Base-by-base conservation (phyloP, 306 rosid genomes). In the Erythrophleum fordii region DNA sequence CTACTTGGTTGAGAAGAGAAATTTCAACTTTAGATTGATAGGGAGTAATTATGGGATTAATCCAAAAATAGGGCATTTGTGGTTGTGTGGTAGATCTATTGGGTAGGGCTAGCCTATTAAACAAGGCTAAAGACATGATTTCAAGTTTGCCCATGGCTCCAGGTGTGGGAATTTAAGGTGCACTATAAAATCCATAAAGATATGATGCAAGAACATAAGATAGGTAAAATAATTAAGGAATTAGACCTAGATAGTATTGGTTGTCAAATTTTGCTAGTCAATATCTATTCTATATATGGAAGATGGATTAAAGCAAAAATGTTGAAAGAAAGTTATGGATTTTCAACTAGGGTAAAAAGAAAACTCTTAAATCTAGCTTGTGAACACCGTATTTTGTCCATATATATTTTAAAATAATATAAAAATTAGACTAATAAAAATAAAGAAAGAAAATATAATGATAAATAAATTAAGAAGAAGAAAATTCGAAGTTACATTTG, bases 21-120 rank as follows among this genome's bases (percentile, higher is more conserved):
- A 82, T 28, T 28, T 13, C 22, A 86, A 84, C 65, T 90, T 92
- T 52, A 78, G 77, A 69, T 84, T 85, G 80, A 92, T 92, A 93
- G 75, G 48, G 20, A 82, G 82, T 60, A 81, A 44, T 75, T 88
- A 86, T 78, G 89, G 90, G 42, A 80, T 90, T 73, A 81, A 61
- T 53, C 91, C 91, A 0, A 87, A 84, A 71, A 77, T 87, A 49
- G 92, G 86, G 79, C 93, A 92, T n/a, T 84, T 90, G 87, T 37
- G 94, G 94, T 55, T 92, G 94, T 82, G 81, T 90, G 92, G 90
- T 92, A 49, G 92, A 88, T 90, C 83, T 92, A 83, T 86, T 92
- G 4, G 72, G 97, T 42, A 90, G 91, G 46, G 85, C 85, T 6
- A 93, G 97, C 75, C 86, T 58, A 77, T 83, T 92, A 77, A 77